Evolutionary conservation across 805 yeast genomes (phyloP).

Genomic region (Saccharomycopsis guyanensis): DNA sequence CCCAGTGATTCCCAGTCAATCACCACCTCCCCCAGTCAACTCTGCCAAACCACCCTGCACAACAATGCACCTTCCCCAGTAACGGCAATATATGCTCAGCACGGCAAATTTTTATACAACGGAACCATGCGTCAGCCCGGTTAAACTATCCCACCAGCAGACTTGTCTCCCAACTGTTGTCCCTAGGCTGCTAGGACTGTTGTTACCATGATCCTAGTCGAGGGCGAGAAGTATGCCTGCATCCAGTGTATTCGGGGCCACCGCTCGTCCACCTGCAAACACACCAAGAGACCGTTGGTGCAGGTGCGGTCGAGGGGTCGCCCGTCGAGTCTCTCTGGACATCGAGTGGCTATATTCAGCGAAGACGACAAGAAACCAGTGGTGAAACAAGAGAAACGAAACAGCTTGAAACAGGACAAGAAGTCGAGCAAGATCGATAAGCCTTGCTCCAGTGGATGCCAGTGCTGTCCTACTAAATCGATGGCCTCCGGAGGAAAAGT

Average conservation of each 20-base stretch:
- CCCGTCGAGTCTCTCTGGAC: constrained; percentile 38
- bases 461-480: constrained; percentile 19
- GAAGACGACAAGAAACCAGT: not conserved
- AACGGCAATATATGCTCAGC: no score
- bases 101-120: no score
- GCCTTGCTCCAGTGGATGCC: not conserved
- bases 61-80: no score
- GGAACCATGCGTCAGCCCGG: no score
- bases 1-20: no score
- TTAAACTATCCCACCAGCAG: no score
- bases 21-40: no score
- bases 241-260: constrained; percentile 89
- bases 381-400: not conserved
- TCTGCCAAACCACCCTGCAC: no score
- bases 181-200: no score
- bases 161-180: no score
- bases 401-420: not conserved
- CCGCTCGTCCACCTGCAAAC: constrained; percentile 80
- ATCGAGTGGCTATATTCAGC: constrained; percentile 18
- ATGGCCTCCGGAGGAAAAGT: constrained; percentile 17
- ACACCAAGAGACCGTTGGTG: constrained; percentile 68
- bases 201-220: constrained; percentile 74
- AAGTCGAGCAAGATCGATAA: not conserved
- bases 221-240: constrained; percentile 77
- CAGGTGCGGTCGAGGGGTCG: constrained; percentile 89